phyloP scores from a whole-genome alignment of 495 filamentous ascomycete species.

The Thermothielavioides terrestris region DNA sequence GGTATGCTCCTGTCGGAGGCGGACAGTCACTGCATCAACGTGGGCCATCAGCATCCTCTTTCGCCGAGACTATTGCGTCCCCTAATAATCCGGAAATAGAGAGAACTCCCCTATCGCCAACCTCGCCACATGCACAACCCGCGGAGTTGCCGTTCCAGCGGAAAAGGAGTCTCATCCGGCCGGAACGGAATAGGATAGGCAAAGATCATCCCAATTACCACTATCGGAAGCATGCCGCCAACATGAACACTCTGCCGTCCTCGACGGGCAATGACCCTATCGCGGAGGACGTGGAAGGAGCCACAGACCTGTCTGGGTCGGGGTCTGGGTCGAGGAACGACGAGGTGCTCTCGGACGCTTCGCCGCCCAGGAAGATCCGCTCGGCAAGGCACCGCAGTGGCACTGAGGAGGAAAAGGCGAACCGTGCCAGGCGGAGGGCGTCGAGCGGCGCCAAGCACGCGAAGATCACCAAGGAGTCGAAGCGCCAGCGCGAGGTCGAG shows the following conservation, averaged over 20 bases:
- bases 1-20: constrained; percentile 33
- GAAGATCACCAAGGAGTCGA: constrained; percentile 53
- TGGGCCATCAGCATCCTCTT: constrained; percentile 41
- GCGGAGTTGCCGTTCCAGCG: constrained; percentile 42
- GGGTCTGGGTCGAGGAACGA: constrained; percentile 30
- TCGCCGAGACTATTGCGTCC: constrained; percentile 41
- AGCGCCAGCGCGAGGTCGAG: constrained; percentile 48
- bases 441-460: constrained; percentile 28
- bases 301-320: constrained; percentile 35
- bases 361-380: constrained; percentile 26
- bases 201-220: constrained; percentile 86
- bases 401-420: constrained; percentile 33
- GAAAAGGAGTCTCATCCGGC: constrained; percentile 78
- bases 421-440: constrained; percentile 21
- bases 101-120: constrained; percentile 34
- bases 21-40: constrained; percentile 38
- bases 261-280: constrained; percentile 87
- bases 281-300: constrained; percentile 54
- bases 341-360: constrained; percentile 31
- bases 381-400: constrained; percentile 14
- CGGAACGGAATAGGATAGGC: constrained; percentile 76
- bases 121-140: constrained; percentile 13
- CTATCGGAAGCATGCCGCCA: constrained; percentile 82
- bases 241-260: constrained; percentile 81
- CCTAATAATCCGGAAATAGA: constrained; percentile 43